Evolutionary conservation across 805 yeast species (phyloP).

Genomic region (Candida multigemmis): DNA sequence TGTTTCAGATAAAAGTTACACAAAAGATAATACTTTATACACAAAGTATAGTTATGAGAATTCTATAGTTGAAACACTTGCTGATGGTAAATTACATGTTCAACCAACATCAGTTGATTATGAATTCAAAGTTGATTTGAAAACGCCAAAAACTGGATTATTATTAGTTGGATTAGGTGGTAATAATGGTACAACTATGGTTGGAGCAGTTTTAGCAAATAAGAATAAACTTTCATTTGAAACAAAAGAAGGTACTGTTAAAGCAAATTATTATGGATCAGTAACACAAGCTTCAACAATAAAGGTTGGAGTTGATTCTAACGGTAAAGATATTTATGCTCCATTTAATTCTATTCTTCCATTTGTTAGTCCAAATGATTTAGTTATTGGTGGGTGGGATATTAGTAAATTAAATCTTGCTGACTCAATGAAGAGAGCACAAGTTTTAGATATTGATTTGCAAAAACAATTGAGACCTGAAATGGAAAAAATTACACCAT

Average conservation of each 20-base stretch:
- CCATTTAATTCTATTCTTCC: slow-evolving; percentile 90
- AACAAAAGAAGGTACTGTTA: slow-evolving; percentile 68
- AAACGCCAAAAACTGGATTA: slow-evolving; percentile 78
- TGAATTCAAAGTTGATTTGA: slow-evolving; percentile 78
- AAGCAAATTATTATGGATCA: slow-evolving; percentile 84
- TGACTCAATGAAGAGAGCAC: slow-evolving; percentile 75
- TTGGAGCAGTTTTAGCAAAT: slow-evolving; percentile 81
- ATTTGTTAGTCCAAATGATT: slow-evolving; percentile 82
- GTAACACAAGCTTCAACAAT: slow-evolving; percentile 90
- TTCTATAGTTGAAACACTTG: slow-evolving; percentile 53
- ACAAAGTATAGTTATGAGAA: slow-evolving; percentile 68
- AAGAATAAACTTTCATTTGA: slow-evolving; percentile 69
- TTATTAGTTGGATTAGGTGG: slow-evolving; percentile 94
- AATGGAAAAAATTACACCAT: slow-evolving; percentile 55
- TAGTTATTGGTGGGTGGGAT: slow-evolving; percentile 93
- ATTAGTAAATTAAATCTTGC: slow-evolving; percentile 64
- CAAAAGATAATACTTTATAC: slow-evolving; percentile 41
- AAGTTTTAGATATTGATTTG: slow-evolving; percentile 79
- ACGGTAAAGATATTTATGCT: slow-evolving; percentile 81
- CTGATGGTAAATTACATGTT: slow-evolving; percentile 48
- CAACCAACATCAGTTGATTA: slow-evolving; percentile 67
- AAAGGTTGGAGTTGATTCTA: slow-evolving; percentile 75
- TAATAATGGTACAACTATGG: slow-evolving; percentile 88
- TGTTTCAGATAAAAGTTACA: slow-evolving; percentile 42
- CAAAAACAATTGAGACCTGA: slow-evolving; percentile 65